phyloP scores from a whole-genome alignment of 2,329 filamentous ascomycete genomes.

The Berkeleyomyces basicola region DNA sequence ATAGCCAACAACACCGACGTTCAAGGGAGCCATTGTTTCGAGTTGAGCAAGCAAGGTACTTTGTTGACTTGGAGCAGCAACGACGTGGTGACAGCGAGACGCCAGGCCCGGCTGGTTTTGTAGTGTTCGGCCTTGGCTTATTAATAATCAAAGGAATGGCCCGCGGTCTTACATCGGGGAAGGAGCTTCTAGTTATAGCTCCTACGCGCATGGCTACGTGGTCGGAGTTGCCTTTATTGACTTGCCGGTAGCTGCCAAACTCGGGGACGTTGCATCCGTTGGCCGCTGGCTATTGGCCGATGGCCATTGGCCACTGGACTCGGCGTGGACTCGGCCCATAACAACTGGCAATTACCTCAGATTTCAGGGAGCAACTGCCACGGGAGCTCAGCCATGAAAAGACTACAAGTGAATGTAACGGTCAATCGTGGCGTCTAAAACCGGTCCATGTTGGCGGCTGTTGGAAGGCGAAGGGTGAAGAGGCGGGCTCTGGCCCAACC shows the following conservation, averaged over 20 bases:
- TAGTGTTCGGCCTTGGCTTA: background rate
- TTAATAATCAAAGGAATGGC: background rate
- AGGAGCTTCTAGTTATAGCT: background rate
- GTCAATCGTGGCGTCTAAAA: no score
- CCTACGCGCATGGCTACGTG: background rate
- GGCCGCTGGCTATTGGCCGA: no score
- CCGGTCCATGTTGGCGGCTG: no score
- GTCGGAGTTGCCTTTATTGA: background rate
- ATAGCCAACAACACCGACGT: conserved; percentile 35
- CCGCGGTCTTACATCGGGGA: background rate
- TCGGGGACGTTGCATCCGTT: background rate
- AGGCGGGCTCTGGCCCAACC: background rate
- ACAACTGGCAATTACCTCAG: background rate
- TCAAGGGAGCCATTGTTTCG: conserved; percentile 21
- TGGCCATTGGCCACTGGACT: background rate
- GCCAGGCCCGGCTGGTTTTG: background rate
- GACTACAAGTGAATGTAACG: background rate
- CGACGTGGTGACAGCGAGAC: background rate
- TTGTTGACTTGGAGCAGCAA: background rate
- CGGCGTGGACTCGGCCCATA: background rate
- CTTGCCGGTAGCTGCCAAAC: background rate
- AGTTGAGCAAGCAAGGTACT: background rate
- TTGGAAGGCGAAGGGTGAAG: no score
- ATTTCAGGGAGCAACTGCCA: background rate
- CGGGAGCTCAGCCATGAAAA: background rate